Evolutionary conservation across 495 filamentous ascomycete species (phyloP).

Genomic region (Penicillium simplicissimum): DNA sequence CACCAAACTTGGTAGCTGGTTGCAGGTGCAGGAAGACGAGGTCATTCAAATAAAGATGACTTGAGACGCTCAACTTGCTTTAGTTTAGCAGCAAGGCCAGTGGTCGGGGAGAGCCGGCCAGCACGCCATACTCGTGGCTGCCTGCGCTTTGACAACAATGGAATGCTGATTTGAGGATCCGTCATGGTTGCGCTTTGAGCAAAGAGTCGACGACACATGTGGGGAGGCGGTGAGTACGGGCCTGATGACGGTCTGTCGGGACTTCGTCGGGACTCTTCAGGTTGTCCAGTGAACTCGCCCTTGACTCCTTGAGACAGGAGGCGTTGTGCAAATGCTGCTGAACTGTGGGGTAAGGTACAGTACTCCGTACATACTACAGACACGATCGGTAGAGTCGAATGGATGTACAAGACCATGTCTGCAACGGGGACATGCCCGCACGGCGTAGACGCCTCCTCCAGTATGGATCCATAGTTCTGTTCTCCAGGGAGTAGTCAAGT

Average conservation of each 20-base stretch:
- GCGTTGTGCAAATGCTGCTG: constrained; percentile 1
- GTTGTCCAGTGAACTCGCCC: neutral
- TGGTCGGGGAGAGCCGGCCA: neutral
- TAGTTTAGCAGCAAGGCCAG: neutral
- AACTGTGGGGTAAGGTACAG: neutral
- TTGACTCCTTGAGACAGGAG: neutral
- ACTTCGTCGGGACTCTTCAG: neutral
- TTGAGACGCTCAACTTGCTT: neutral
- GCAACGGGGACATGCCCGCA: too few species aligned
- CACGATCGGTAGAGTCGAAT: neutral
- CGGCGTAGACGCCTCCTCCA: too few species aligned
- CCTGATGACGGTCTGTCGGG: neutral
- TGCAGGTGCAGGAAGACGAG: constrained; percentile 15
- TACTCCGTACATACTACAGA: too few species aligned
- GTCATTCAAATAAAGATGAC: neutral
- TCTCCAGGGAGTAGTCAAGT: too few species aligned
- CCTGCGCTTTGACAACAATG: neutral
- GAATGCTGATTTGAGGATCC: constrained; percentile 3
- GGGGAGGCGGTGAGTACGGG: constrained; percentile 5
- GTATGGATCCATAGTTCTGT: neutral
- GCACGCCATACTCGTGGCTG: neutral
- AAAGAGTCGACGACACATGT: neutral
- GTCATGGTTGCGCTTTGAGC: neutral
- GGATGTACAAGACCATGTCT: neutral
- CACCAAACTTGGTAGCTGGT: constrained; percentile 15